phyloP scores from a whole-genome alignment of 1,284 basidiomycete species.

The Phellopilus nigrolimitatus region DNA sequence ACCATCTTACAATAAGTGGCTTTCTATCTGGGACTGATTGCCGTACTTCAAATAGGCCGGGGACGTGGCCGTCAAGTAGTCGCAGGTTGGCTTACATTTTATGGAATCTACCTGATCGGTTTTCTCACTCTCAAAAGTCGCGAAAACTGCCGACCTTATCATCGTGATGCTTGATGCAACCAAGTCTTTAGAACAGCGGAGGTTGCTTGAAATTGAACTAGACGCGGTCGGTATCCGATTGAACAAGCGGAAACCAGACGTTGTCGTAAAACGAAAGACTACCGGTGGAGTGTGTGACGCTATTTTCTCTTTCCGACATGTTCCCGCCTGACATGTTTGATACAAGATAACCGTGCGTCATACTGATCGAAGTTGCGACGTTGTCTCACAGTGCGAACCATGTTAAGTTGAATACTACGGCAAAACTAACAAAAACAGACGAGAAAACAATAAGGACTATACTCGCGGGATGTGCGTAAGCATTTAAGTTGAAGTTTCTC shows the following conservation, averaged over 20 bases:
- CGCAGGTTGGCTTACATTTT: conserved; percentile 50
- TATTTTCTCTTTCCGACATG: neutral
- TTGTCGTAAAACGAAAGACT: conserved; percentile 80
- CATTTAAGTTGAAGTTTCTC: conserved; percentile 4
- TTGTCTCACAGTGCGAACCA: conserved; percentile 20
- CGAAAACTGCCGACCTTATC: conserved; percentile 95
- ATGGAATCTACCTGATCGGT: conserved; percentile 1
- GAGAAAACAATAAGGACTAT: conserved; percentile 94
- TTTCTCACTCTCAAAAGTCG: conserved; percentile 43
- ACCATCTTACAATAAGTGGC: neutral
- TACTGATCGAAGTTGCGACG: neutral
- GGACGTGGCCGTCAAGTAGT: conserved; percentile 97
- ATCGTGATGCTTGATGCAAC: conserved; percentile 95
- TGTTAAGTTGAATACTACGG: conserved; percentile 76
- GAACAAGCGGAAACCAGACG: conserved; percentile 86
- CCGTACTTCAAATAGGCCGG: conserved; percentile 45
- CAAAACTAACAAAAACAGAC: conserved; percentile 92
- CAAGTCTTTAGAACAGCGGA: conserved; percentile 90
- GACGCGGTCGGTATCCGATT: conserved; percentile 96
- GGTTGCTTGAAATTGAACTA: conserved; percentile 85
- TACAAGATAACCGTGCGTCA: conserved; percentile 52
- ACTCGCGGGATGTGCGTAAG: conserved; percentile 69
- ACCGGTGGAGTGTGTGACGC: conserved; percentile 77
- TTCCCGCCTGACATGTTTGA: neutral
- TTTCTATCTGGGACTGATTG: neutral